phyloP scores from a whole-genome alignment of 2,329 filamentous ascomycete genomes.

The Fusarium buxicola region DNA sequence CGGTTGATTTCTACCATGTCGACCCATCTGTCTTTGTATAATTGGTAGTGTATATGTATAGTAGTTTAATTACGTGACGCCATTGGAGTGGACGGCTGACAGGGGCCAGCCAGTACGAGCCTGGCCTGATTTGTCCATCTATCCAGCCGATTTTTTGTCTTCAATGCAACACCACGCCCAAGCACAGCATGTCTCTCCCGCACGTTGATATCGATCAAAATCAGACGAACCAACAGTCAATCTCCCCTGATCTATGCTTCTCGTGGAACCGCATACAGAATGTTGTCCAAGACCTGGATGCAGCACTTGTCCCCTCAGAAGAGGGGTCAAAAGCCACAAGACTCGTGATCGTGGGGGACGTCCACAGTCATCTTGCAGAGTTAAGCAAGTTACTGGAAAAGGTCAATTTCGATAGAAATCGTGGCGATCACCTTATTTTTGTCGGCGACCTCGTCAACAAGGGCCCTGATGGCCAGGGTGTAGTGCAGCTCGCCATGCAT shows the following conservation, averaged over 20 bases:
- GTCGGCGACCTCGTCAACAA: slow-evolving; percentile 84
- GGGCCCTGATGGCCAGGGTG: slow-evolving; percentile 81
- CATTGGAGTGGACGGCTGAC: no score
- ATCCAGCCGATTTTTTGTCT: no score
- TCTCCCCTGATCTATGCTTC: neutral
- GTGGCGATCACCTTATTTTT: slow-evolving; percentile 75
- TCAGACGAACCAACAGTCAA: neutral
- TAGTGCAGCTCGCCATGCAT: slow-evolving; percentile 78
- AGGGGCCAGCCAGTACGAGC: no score
- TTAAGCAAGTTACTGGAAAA: slow-evolving; percentile 73
- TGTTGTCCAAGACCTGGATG: slow-evolving; percentile 3
- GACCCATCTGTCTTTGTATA: no score
- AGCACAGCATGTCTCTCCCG: no score
- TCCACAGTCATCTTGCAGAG: slow-evolving; percentile 82
- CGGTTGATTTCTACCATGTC: no score
- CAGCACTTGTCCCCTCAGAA: neutral
- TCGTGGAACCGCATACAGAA: slow-evolving; percentile 6
- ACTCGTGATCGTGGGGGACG: slow-evolving; percentile 82
- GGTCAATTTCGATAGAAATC: slow-evolving; percentile 65
- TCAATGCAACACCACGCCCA: no score
- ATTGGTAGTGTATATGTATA: no score
- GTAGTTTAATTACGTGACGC: no score
- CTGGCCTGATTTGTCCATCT: no score
- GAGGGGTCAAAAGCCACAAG: slow-evolving; percentile 3
- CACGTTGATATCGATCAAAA: neutral